Evolutionary conservation across 768 basidiomycete species (phyloP).

Genomic region (Rhizopogon rudus): DNA sequence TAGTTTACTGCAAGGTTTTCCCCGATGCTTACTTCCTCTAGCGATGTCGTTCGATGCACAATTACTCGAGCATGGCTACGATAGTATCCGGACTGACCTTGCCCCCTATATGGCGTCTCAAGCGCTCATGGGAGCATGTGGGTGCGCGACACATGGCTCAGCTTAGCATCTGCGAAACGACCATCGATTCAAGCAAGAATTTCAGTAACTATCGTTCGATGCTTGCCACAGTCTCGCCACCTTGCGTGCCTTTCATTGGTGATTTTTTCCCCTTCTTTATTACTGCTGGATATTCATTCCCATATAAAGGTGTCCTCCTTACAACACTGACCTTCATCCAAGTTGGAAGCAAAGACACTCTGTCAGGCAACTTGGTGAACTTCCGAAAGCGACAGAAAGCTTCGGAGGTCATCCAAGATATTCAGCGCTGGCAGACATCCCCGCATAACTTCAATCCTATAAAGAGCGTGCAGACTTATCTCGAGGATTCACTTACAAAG

Average conservation of each 20-base stretch:
- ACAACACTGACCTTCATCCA: slow-evolving; percentile 97
- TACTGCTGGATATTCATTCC: neutral
- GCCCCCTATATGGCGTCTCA: slow-evolving; percentile 87
- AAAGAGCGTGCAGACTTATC: slow-evolving; percentile 60
- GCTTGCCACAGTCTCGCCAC: slow-evolving; percentile 79
- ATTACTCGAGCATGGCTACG: slow-evolving; percentile 96
- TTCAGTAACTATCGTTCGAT: slow-evolving; percentile 88
- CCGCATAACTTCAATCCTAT: slow-evolving; percentile 82
- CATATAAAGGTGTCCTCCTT: slow-evolving; percentile 78
- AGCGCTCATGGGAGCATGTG: slow-evolving; percentile 91
- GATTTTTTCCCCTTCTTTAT: too few relatives aligned
- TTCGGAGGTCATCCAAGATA: slow-evolving; percentile 95
- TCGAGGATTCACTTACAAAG: slow-evolving; percentile 74
- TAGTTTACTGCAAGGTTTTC: slow-evolving; percentile 6
- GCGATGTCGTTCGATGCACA: slow-evolving; percentile 87
- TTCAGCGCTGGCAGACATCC: slow-evolving; percentile 91
- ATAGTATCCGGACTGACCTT: slow-evolving; percentile 93
- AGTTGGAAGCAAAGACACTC: slow-evolving; percentile 87
- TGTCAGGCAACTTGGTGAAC: slow-evolving; percentile 80
- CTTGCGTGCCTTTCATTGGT: slow-evolving; percentile 98
- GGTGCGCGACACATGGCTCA: slow-evolving; percentile 67
- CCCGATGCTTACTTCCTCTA: slow-evolving; percentile 26
- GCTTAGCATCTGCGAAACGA: slow-evolving; percentile 79
- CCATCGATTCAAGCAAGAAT: slow-evolving; percentile 91
- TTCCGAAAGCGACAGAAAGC: slow-evolving; percentile 94